phyloP scores from a whole-genome alignment of 2,329 filamentous ascomycete species.

The Colletotrichum lentis region DNA sequence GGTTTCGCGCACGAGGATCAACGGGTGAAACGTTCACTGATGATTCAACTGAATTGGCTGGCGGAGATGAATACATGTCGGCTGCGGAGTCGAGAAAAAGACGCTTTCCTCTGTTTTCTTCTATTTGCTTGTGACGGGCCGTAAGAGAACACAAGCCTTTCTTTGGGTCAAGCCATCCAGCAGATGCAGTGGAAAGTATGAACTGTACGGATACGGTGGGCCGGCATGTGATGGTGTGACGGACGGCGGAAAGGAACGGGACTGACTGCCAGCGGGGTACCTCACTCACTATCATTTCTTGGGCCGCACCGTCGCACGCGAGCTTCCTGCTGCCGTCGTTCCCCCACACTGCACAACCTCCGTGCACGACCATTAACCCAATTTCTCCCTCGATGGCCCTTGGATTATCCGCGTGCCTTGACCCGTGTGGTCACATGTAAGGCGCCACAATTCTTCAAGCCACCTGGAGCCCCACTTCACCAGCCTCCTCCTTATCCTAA shows the following conservation, averaged over 20 bases:
- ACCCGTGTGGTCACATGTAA: conserved; percentile 35
- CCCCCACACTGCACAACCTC: conserved; percentile 17
- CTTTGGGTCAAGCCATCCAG: neutral
- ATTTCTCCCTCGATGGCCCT: conserved; percentile 5
- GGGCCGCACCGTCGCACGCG: conserved; percentile 19
- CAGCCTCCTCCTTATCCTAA: conserved; percentile 30
- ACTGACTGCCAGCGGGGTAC: neutral
- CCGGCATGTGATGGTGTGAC: conserved; percentile 23
- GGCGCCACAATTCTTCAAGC: conserved; percentile 36
- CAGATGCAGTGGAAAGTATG: neutral
- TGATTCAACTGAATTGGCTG: neutral
- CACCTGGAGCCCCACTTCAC: conserved; percentile 13
- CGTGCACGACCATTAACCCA: conserved; percentile 1
- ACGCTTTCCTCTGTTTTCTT: neutral
- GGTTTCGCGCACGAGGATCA: conserved; percentile 6
- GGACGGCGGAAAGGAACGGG: conserved; percentile 31
- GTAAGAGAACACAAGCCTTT: neutral
- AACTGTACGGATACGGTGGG: neutral
- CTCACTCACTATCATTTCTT: conserved; percentile 30
- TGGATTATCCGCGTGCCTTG: conserved; percentile 13
- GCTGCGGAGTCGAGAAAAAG: neutral
- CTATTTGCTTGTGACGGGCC: neutral
- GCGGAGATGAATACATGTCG: neutral
- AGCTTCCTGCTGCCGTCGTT: conserved; percentile 14
- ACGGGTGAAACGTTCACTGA: neutral